Conservation (phyloP, 306 rosid species). For the Pyrus communis region DNA sequence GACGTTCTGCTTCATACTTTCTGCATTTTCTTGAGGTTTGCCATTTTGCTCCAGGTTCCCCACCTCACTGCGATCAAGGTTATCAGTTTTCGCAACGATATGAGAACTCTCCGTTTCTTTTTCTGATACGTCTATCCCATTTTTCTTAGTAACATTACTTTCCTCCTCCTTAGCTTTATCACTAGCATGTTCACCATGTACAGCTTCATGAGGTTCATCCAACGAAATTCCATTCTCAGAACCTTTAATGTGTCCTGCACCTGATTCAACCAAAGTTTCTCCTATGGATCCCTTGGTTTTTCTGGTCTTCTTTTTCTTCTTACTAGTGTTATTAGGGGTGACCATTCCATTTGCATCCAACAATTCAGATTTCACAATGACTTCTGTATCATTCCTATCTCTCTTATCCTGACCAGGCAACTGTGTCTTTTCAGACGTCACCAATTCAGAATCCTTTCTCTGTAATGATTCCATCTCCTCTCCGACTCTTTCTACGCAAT, state of each 20-base stretch:
- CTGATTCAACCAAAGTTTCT: not conserved
- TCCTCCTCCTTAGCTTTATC: conserved; percentile 25
- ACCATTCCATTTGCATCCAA: conserved; percentile 18
- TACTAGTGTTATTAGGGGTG: conserved; percentile 10
- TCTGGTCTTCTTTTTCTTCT: conserved; percentile 31
- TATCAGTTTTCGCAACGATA: conserved; percentile 16
- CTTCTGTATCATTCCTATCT: conserved; percentile 20
- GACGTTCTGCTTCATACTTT: conserved; percentile 25
- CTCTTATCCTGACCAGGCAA: conserved; percentile 18
- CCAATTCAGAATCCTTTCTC: conserved; percentile 21
- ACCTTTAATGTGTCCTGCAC: conserved; percentile 16
- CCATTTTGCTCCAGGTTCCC: conserved; percentile 23
- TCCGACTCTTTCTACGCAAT: conserved; percentile 16
- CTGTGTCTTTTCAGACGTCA: conserved; percentile 21
- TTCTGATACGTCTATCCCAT: conserved; percentile 18
- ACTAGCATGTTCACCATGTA: conserved; percentile 21
- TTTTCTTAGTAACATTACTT: conserved; percentile 27
- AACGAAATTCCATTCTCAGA: conserved; percentile 18
- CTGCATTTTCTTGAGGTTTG: conserved; percentile 26
- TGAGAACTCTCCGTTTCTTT: conserved; percentile 20
- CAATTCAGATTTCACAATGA: conserved; percentile 23
- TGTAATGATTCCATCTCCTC: conserved; percentile 31
- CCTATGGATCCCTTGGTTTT: conserved; percentile 19
- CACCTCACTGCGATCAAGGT: conserved; percentile 9
- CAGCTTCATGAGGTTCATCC: conserved; percentile 24